These are phyloP conservation scores for Sonneratia caseolaris DNA, from an alignment of 345 rosid species.

Conservation along the genomic window DNA sequence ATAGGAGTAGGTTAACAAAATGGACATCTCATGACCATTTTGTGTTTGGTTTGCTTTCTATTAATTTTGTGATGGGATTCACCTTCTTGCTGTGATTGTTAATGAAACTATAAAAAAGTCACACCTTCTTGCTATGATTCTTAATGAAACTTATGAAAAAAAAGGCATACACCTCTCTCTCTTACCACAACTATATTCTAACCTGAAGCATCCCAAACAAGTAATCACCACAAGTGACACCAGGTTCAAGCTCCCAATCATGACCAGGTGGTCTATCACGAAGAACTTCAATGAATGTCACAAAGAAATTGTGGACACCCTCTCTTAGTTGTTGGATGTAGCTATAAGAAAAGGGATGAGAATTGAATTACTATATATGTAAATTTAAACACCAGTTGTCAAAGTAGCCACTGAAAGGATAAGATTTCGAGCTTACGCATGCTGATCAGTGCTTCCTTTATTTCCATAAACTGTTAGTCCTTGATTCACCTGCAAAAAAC, in stretches of 20 bases:
- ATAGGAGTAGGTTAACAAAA: background rate
- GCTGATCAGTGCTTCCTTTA: slow-evolving; percentile 99
- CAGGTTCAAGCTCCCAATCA: slow-evolving; percentile 99
- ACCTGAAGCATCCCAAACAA: slow-evolving; percentile 99
- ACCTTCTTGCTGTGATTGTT: background rate
- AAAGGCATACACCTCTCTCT: background rate
- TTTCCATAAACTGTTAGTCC: slow-evolving; percentile 93
- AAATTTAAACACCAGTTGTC: background rate
- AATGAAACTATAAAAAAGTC: background rate
- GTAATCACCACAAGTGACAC: slow-evolving; percentile 98
- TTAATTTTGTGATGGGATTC: background rate
- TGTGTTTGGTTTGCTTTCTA: background rate
- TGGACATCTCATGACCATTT: background rate
- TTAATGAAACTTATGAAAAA: background rate
- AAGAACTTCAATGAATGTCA: slow-evolving; percentile 88
- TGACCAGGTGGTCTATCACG: slow-evolving; percentile 98
- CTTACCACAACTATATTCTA: slow-evolving; percentile 10
- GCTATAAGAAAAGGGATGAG: slow-evolving; percentile 25
- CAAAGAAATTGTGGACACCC: slow-evolving; percentile 96
- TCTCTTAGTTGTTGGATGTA: slow-evolving; percentile 99
- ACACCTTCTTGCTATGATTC: background rate
- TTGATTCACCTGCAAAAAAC: slow-evolving; percentile 76
- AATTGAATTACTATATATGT: background rate
- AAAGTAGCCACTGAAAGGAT: background rate
- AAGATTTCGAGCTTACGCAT: slow-evolving; percentile 59